These are phyloP conservation scores for Fusarium robinianum DNA, from an alignment of 2,329 filamentous ascomycete species.

Conservation along the genomic window DNA sequence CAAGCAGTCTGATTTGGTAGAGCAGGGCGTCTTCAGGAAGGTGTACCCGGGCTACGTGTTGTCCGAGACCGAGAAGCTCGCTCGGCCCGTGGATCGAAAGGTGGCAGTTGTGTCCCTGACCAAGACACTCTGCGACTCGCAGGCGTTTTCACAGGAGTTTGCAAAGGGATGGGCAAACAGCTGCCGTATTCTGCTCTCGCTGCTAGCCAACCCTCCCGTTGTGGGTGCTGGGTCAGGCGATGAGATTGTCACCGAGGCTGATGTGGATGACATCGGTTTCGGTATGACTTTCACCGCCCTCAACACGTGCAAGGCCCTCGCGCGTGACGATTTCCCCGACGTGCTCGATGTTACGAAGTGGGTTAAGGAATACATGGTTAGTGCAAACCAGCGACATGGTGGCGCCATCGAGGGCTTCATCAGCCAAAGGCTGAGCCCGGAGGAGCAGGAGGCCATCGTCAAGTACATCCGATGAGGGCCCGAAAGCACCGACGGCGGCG, in stretches of 20 bases:
- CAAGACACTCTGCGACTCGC: constrained; percentile 85
- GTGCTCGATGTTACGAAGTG: constrained; percentile 81
- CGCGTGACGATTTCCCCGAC: constrained; percentile 83
- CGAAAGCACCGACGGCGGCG: background rate
- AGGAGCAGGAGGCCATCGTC: constrained; percentile 59
- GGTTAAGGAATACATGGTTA: constrained; percentile 78
- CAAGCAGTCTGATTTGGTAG: constrained; percentile 78
- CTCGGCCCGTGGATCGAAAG: constrained; percentile 88
- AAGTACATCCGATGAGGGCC: constrained; percentile 52
- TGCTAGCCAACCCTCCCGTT: constrained; percentile 83
- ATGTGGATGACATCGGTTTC: constrained; percentile 94
- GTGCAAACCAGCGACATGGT: constrained; percentile 73
- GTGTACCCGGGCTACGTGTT: constrained; percentile 89
- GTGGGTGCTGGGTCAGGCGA: constrained; percentile 68
- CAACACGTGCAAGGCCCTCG: constrained; percentile 80
- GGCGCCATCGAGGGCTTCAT: constrained; percentile 75
- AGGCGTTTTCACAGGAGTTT: constrained; percentile 80
- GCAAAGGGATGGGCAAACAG: constrained; percentile 91
- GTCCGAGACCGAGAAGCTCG: constrained; percentile 84
- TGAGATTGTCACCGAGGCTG: constrained; percentile 81
- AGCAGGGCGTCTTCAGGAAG: constrained; percentile 77
- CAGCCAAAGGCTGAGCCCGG: constrained; percentile 67
- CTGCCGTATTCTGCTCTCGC: constrained; percentile 83
- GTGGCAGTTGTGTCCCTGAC: constrained; percentile 90
- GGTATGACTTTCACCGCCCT: constrained; percentile 92